Conservation (phyloP, 2,329 filamentous ascomycete species). For the Ilyonectria mors-panacis region DNA sequence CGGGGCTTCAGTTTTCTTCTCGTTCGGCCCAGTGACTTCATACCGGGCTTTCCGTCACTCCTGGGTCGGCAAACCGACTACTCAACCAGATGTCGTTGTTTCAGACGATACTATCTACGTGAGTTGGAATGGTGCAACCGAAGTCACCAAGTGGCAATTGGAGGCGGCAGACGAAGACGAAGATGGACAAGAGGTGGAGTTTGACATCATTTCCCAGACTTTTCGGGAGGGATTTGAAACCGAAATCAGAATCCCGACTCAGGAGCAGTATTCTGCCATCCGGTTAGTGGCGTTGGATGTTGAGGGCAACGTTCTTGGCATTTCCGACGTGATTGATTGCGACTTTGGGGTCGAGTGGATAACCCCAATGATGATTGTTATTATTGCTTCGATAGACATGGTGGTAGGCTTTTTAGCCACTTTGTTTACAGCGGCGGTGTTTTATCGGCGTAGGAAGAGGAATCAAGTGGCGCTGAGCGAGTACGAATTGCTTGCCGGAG, state of each 20-base stretch:
- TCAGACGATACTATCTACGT: constrained; percentile 1
- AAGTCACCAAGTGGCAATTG: constrained; percentile 12
- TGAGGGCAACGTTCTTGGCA: constrained; percentile 1
- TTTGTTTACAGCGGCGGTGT: neutral
- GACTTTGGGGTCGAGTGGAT: neutral
- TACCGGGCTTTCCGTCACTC: constrained; percentile 8
- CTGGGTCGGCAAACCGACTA: constrained; percentile 11
- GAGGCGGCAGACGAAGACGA: constrained; percentile 1
- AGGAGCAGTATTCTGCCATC: neutral
- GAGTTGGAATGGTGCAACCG: constrained; percentile 17
- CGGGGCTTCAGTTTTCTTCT: constrained; percentile 1
- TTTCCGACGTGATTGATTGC: constrained; percentile 5
- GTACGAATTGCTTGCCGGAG: constrained; percentile 3
- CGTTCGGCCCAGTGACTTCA: constrained; percentile 1
- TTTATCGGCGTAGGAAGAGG: neutral
- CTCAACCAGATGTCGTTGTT: neutral
- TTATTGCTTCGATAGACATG: neutral
- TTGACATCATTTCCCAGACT: neutral
- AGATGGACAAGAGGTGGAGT: neutral
- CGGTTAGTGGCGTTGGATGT: constrained; percentile 1
- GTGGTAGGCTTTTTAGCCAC: neutral
- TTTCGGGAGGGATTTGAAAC: constrained; percentile 11
- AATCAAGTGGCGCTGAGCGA: neutral
- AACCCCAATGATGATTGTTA: constrained; percentile 2
- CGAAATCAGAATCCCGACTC: neutral